Conservation (phyloP, 2,329 filamentous ascomycete species). For the Cladosporium sp. region DNA sequence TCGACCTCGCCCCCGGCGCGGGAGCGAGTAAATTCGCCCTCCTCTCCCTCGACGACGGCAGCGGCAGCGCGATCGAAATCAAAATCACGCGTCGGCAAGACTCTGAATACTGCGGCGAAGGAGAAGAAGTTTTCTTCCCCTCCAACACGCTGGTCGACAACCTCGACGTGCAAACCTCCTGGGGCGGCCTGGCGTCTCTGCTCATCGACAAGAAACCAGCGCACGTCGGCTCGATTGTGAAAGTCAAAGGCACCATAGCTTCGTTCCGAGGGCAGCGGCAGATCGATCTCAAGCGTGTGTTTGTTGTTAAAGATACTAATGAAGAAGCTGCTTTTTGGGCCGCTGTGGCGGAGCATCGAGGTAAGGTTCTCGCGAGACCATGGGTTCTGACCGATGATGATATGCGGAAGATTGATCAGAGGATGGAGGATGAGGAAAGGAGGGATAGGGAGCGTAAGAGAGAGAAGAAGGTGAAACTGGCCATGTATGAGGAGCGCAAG, state of each 20-base stretch:
- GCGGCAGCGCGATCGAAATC: conserved; percentile 55
- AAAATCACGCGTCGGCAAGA: conserved; percentile 41
- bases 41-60: conserved; percentile 58
- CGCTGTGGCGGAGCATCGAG: conserved; percentile 46
- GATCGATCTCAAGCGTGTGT: conserved; percentile 51
- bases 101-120: conserved; percentile 21
- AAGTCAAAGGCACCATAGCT: conserved; percentile 54
- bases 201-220: conserved; percentile 33
- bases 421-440: conserved; percentile 32
- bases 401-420: conserved; percentile 38
- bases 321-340: conserved; percentile 53
- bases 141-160: conserved; percentile 36
- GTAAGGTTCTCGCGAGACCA: conserved; percentile 47
- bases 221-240: conserved; percentile 49
- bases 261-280: conserved; percentile 52
- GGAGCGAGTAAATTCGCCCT: conserved; percentile 39
- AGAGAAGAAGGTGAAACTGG: conserved; percentile 31
- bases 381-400: conserved; percentile 49
- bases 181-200: conserved; percentile 44
- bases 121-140: no score
- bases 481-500: conserved; percentile 32
- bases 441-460: conserved; percentile 32
- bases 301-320: conserved; percentile 46
- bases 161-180: conserved; percentile 32
- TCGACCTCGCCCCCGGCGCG: conserved; percentile 33